A percentile compares a stretch with the other conserved stretches of the same genome.
These are phyloP conservation scores for Candida tammaniensis DNA, from an alignment of 805 yeast genomes.

Conservation along the genomic window DNA sequence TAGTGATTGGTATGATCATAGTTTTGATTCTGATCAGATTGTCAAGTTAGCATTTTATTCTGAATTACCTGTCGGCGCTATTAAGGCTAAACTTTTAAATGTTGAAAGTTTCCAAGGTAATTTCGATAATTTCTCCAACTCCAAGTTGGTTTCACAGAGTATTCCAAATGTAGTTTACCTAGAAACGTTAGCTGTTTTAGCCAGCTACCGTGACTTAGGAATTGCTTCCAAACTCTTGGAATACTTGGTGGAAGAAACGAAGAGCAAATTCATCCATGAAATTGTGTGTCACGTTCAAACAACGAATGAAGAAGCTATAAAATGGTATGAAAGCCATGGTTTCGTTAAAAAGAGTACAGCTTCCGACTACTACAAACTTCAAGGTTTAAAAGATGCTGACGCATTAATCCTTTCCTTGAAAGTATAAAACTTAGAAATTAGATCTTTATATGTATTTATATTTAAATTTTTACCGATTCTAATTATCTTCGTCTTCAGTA, in stretches of 20 bases:
- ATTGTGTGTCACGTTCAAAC: constrained; percentile 54
- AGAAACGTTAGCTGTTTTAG: constrained; percentile 65
- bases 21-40: constrained; percentile 47
- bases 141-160: constrained; percentile 20
- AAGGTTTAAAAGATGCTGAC: constrained; percentile 45
- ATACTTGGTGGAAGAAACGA: constrained; percentile 56
- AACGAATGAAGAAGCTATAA: constrained; percentile 37
- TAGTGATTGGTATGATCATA: constrained; percentile 50
- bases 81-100: constrained; percentile 54
- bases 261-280: constrained; percentile 50
- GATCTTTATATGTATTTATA: not conserved
- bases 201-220: constrained; percentile 58
- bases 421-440: constrained; percentile 15
- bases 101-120: constrained; percentile 26
- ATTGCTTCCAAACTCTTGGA: constrained; percentile 60
- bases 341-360: constrained; percentile 37
- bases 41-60: constrained; percentile 62
- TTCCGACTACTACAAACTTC: constrained; percentile 48
- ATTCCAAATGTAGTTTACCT: constrained; percentile 58
- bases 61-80: constrained; percentile 79
- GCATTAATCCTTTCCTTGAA: constrained; percentile 40
- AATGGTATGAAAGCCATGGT: constrained; percentile 53
- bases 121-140: constrained; percentile 27
- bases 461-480: not conserved
- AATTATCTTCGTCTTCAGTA: constrained; percentile 36